Conservation (phyloP, 1,284 basidiomycete species). For the Ustilago esculenta region DNA sequence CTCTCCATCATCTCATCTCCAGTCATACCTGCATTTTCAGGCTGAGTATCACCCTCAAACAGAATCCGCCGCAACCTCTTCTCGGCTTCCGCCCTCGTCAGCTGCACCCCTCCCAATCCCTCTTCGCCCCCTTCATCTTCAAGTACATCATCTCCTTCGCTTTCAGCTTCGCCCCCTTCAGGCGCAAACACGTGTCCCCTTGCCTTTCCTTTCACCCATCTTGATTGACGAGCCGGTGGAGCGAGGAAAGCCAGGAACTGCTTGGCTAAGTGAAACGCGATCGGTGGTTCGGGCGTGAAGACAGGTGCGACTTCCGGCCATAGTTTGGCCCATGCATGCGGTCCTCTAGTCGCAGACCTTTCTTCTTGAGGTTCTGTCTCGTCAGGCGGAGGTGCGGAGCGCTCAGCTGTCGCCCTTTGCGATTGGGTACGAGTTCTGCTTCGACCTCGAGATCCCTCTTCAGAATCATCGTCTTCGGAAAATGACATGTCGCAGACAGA, state of each 20-base stretch:
- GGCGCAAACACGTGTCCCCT: background rate
- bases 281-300: constrained; percentile 3
- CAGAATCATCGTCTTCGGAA: background rate
- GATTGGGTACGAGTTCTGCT: background rate
- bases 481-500: background rate
- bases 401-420: background rate
- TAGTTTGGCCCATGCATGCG: constrained; percentile 9
- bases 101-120: background rate
- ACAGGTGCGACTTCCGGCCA: constrained; percentile 16
- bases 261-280: constrained; percentile 12
- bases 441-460: constrained; percentile 1
- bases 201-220: too few species aligned
- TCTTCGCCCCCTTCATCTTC: background rate
- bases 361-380: background rate
- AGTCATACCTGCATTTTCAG: background rate
- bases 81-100: constrained; percentile 31
- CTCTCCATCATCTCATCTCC: background rate
- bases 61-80: constrained; percentile 11
- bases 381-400: background rate
- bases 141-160: too few species aligned
- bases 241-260: constrained; percentile 14
- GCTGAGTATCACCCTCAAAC: constrained; percentile 18
- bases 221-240: too few species aligned
- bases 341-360: constrained; percentile 2
- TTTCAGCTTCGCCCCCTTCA: constrained; percentile 1